Evolutionary conservation across 805 yeast species (phyloP).

Genomic region (Nakazawaea pomicola): DNA sequence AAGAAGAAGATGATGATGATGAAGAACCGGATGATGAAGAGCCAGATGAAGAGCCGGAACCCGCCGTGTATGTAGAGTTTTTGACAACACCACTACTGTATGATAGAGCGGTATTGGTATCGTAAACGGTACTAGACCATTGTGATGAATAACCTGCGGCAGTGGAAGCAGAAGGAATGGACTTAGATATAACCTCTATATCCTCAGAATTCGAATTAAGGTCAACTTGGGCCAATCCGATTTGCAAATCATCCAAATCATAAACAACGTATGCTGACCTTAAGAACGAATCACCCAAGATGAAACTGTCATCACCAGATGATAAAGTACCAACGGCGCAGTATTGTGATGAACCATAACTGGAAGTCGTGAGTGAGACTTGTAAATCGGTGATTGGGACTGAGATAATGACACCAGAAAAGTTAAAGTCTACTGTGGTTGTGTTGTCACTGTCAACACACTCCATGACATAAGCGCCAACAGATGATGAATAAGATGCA

Average conservation of each 20-base stretch:
- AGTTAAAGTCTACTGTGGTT: constrained; percentile 37
- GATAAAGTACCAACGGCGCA: constrained; percentile 42
- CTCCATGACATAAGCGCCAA: constrained; percentile 41
- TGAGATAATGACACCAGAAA: constrained; percentile 52
- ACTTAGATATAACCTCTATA: constrained; percentile 38
- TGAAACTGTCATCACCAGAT: constrained; percentile 28
- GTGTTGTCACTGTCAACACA: constrained; percentile 33
- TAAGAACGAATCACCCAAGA: constrained; percentile 51
- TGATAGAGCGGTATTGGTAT: constrained; percentile 1
- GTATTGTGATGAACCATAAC: constrained; percentile 13
- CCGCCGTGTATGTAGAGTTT: background rate
- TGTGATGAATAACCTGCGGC: constrained; percentile 45
- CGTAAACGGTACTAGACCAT: constrained; percentile 24
- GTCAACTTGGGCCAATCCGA: constrained; percentile 44
- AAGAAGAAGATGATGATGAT: background rate
- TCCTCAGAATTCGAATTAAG: constrained; percentile 23
- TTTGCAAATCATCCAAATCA: constrained; percentile 40
- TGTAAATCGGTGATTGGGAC: constrained; percentile 37
- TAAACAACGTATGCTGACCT: constrained; percentile 49
- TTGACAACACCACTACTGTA: constrained; percentile 1
- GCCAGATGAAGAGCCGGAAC: background rate
- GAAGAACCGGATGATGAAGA: background rate
- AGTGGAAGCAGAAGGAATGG: constrained; percentile 46
- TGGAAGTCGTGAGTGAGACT: constrained; percentile 16
- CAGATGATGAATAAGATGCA: constrained; percentile 34